Evolutionary conservation across 139 green algal species (phyloP), one percentile per base, ranked within the genome.

Genomic region (Chlamydomonas asymmetrica): DNA sequence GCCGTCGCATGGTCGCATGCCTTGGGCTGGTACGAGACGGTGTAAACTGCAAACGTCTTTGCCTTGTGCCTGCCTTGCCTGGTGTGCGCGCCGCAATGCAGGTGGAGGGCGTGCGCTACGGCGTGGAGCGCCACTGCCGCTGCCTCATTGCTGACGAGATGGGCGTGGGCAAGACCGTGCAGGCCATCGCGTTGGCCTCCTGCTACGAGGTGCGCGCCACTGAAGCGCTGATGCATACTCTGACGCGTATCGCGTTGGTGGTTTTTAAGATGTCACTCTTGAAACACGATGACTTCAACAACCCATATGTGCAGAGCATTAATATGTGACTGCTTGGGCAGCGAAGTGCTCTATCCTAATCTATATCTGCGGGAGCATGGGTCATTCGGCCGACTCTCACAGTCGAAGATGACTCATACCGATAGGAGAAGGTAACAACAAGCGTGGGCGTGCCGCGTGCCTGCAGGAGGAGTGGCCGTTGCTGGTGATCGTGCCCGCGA

Each of bases 91-190:
- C 23, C 57, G 60, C 61, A n/a, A 49, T 89, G 71, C 88, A 94
- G 80, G 66, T 31, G 13, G 78, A 92, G 39, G 94, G 93, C 7
- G 92, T 98, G 70, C 74, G 57, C 31, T 98, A 91, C 83, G 93
- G 82, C 3, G 81, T 99, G 63, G 22, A 52, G 34, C 82, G 88
- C 27, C 29, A 68, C 2, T 95, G 95, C 4, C 81, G 94, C 0
- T 83, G 78, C 48, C 79, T 99, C 5, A 90, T 99, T n/a, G 96
- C 87, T 5, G 96, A 99, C 64, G 95, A 98, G 82, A 96, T 95
- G 92, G 94, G 94, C 0, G 90, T 98, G 41, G 94, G 94, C 62
- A 98, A 98, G 81, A 97, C 93, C 8, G 83, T 97, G 69, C 93
- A 97, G 74, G 94, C 93, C 32, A 94, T 99, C 35, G 94, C 95